These are phyloP conservation scores for Glonium stellatum DNA, from an alignment of 495 filamentous ascomycete genomes.

Conservation along the genomic window DNA sequence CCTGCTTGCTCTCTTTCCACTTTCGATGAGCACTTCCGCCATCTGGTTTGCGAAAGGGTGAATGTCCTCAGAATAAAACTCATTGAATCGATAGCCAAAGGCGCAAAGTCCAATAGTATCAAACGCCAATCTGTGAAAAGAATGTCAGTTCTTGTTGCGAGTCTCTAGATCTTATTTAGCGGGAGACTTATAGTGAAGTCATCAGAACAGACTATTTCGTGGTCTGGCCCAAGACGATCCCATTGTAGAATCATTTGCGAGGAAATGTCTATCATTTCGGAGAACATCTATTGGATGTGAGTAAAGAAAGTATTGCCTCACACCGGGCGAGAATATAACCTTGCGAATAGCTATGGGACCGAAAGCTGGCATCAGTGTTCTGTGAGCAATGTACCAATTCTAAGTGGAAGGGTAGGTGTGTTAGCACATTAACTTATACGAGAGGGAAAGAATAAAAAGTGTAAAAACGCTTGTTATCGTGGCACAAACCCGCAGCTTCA, in stretches of 20 bases:
- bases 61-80: constrained; percentile 56
- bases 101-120: constrained; percentile 37
- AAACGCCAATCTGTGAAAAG: constrained; percentile 60
- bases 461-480: too few species aligned
- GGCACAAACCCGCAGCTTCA: too few species aligned
- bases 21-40: constrained; percentile 51
- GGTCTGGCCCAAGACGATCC: constrained; percentile 54
- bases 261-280: constrained; percentile 66
- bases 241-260: constrained; percentile 63
- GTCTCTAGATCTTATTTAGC: not conserved
- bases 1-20: constrained; percentile 45
- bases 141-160: constrained; percentile 57
- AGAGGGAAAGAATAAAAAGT: too few species aligned
- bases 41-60: constrained; percentile 63
- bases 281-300: constrained; percentile 49
- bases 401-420: not conserved
- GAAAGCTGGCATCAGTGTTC: constrained; percentile 60
- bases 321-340: not conserved
- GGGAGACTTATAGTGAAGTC: constrained; percentile 50
- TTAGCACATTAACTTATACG: not conserved
- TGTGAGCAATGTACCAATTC: constrained; percentile 63
- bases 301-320: constrained; percentile 5
- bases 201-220: constrained; percentile 52
- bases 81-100: constrained; percentile 53
- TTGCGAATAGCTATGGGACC: constrained; percentile 57